These are phyloP conservation scores for Ophiocordyceps robertsii DNA, from an alignment of 2,329 filamentous ascomycete genomes.

Conservation along the genomic window DNA sequence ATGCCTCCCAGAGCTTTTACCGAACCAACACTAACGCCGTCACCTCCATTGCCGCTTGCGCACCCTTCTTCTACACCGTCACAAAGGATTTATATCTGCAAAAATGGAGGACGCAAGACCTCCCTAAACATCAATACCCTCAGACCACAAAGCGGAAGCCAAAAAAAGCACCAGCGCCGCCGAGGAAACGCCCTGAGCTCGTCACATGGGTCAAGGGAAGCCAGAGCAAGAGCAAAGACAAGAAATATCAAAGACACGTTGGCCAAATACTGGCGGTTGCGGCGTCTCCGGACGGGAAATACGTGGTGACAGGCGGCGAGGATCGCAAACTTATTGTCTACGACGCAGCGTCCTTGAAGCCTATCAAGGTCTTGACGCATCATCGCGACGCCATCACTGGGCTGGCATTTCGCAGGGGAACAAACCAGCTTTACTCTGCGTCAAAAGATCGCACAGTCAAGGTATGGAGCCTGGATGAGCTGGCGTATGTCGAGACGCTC, in stretches of 20 bases:
- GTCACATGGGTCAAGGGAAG: slow-evolving; percentile 51
- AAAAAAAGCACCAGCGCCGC: slow-evolving; percentile 43
- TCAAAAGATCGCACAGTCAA: slow-evolving; percentile 90
- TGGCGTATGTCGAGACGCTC: slow-evolving; percentile 88
- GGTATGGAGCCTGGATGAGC: slow-evolving; percentile 82
- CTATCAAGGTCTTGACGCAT: slow-evolving; percentile 74
- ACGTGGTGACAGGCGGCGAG: slow-evolving; percentile 76
- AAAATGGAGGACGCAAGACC: slow-evolving; percentile 75
- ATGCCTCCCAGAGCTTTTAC: slow-evolving; percentile 58
- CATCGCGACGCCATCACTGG: slow-evolving; percentile 81
- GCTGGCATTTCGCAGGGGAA: slow-evolving; percentile 72
- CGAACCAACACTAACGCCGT: slow-evolving; percentile 65
- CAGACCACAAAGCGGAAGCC: slow-evolving; percentile 45
- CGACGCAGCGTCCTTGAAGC: slow-evolving; percentile 66
- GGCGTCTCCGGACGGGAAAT: slow-evolving; percentile 80
- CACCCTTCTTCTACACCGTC: slow-evolving; percentile 76
- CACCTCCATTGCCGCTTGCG: slow-evolving; percentile 66
- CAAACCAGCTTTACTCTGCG: slow-evolving; percentile 84
- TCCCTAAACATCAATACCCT: slow-evolving; percentile 45
- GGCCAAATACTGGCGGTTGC: slow-evolving; percentile 72
- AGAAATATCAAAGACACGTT: slow-evolving; percentile 62
- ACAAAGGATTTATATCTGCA: slow-evolving; percentile 73
- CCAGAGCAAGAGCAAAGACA: slow-evolving; percentile 44
- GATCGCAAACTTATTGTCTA: slow-evolving; percentile 81
- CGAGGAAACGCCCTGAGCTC: slow-evolving; percentile 48